Conservation (phyloP, 352 stramenopile species). For the Pythium inflatum region DNA sequence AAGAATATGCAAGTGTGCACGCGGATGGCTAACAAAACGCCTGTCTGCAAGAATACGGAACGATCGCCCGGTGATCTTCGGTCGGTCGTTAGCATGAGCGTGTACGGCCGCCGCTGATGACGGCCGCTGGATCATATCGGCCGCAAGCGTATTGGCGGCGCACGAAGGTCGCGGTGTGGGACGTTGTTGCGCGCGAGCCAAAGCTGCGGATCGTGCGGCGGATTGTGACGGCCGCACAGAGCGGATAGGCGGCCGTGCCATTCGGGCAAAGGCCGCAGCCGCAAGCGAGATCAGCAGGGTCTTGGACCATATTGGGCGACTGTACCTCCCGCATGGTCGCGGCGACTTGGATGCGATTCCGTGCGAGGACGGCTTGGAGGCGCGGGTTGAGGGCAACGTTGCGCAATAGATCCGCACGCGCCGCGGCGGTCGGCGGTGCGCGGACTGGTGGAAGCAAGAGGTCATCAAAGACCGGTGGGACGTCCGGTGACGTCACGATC, state of each 20-base stretch:
- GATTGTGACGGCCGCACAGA: constrained; percentile 4
- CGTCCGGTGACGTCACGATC: neutral
- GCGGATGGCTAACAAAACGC: too few species aligned
- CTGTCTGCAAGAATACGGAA: too few species aligned
- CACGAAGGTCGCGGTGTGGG: neutral
- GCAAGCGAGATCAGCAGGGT: neutral
- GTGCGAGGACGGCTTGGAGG: neutral
- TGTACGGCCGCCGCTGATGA: too few species aligned
- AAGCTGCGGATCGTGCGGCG: neutral
- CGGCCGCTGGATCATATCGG: neutral
- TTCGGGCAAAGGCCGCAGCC: constrained; percentile 2
- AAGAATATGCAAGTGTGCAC: too few species aligned
- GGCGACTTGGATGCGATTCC: neutral
- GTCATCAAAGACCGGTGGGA: neutral
- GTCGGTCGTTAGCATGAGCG: too few species aligned
- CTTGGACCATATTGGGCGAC: too few species aligned
- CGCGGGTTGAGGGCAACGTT: too few species aligned
- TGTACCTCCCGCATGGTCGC: too few species aligned
- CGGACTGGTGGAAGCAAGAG: neutral
- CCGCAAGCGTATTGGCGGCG: neutral
- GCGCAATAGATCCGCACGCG: too few species aligned
- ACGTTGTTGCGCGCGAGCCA: neutral
- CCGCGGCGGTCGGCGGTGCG: too few species aligned
- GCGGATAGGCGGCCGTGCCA: constrained; percentile 4
- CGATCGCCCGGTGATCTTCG: too few species aligned